Evolutionary conservation across 768 basidiomycete genomes (phyloP), one percentile per base, ranked within the genome.

Genomic region (Hirschioporus abietinus): DNA sequence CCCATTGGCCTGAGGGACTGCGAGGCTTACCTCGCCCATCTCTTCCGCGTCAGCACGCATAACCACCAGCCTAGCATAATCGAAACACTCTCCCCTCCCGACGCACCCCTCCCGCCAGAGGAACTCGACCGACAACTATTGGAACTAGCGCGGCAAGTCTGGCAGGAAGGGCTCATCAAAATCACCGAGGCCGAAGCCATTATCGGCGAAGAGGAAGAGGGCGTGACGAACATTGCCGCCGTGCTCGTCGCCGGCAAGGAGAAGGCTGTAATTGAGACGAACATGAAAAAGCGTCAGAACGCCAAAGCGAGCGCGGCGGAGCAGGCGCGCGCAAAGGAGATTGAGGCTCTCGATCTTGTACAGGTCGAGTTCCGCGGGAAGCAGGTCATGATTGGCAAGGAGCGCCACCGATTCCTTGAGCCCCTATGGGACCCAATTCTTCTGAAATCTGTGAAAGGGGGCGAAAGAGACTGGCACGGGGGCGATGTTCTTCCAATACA

Each of bases 221-320:
- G 92, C 3, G 80, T 93, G 26, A 92, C 91, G 20, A 92, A 96
- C 74, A 93, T 96, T 66, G 95, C 95, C 7, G 93, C 95, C 8
- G 88, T 92, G 60, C 81, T 96, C 59, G 91, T 94, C 35, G 92
- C 93, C 8, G 95, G 95, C n/a, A 92, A 90, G 73, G 95, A 95
- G 76, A 88, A 89, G 70, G 91, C 93, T 0, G 86, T 95, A 35
- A 95, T 96, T 68, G 93, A 95, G 75, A 87, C 86, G 68, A 90
- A 88, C 23, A 89, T 88, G 79, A 93, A 91, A 78, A 91, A 89
- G 74, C 89, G 88, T 69, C 83, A 85, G 26, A 88, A 82, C 8
- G 86, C 85, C 34, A 90, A 87, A 69, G 89, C 87, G 26, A 86
- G 86, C 62, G 92, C 89, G 52, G 91, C 89, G 12, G 93, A 91